These are phyloP conservation scores for Serendipita sp. DNA, from an alignment of 768 basidiomycete genomes.

Conservation along the genomic window DNA sequence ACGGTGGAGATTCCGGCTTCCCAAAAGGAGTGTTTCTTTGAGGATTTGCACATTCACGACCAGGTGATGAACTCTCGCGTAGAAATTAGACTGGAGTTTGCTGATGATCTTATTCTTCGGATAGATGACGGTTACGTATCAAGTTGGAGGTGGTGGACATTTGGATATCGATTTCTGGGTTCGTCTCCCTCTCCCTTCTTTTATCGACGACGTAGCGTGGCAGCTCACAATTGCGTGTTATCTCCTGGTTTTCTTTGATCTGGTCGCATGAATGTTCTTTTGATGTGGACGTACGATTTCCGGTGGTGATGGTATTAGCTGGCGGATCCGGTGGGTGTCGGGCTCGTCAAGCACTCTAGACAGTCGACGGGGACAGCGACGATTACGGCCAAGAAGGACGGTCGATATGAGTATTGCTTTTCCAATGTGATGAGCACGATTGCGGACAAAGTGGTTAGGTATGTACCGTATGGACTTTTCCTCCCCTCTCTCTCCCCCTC, in stretches of 20 bases:
- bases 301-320: constrained; percentile 40
- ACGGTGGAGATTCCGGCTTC: constrained; percentile 43
- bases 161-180: constrained; percentile 98
- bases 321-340: constrained; percentile 50
- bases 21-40: constrained; percentile 90
- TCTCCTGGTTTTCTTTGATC: too few species aligned
- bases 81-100: not conserved
- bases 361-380: constrained; percentile 80
- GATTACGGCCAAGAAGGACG: constrained; percentile 76
- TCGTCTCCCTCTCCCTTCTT: constrained; percentile 13
- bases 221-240: not conserved
- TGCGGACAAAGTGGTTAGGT: constrained; percentile 92
- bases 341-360: constrained; percentile 66
- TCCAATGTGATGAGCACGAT: constrained; percentile 97
- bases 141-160: constrained; percentile 94
- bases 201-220: not conserved
- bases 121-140: constrained; percentile 98
- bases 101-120: not conserved
- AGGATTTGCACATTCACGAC: constrained; percentile 83
- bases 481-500: not conserved
- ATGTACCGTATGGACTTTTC: constrained; percentile 15
- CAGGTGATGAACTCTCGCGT: constrained; percentile 34
- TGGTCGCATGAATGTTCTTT: too few species aligned
- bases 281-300: too few species aligned
- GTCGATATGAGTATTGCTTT: constrained; percentile 91